Evolutionary conservation across 768 basidiomycete species (phyloP), one percentile per base, ranked within the genome.

Genomic region (Harrya chromipes): DNA sequence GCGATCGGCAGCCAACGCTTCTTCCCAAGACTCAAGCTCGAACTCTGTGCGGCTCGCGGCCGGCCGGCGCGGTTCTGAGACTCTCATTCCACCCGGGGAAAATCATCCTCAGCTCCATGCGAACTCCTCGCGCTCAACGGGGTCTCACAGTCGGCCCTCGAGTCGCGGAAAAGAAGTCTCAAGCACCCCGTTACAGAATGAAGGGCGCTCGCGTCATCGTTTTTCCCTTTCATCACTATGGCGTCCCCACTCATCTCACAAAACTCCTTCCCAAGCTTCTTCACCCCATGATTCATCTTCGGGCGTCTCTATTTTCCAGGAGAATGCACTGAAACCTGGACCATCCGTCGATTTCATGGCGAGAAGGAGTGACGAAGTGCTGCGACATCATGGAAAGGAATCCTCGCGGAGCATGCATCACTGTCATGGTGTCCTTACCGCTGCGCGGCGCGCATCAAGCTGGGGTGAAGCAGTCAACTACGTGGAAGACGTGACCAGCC

Each of bases 381-480:
- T 66, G 47, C 61, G 67, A 37, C 65, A 64, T 13, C 61, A 53
- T n/a, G 65, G 60, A 38, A 62, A 58, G 37, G 68, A 59, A 26
- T 65, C 46, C 4, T 54, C 43, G 16, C 66, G 51, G 20, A 63
- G 61, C 19, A 46, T 57, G 39, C 59, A 62, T 52, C 63, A 65
- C 26, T 48, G 56, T 46, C 53, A 60, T 37, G 64, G 70, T 7
- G 43, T 50, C 44, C 59, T 76, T 36, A 72, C 71, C 12, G 73
- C 75, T 27, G 81, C 78, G 23, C 72, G 79, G 50, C 72, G 84
- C 6, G 84, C 84, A 10, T 81, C 83, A 43, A 84, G 83, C 58
- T 85, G 83, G 84, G 83, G 81, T 0, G 82, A 71, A 11, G 63
- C 73, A 14, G 71, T 68, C 55, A 74, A 62, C 61, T 63, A 67